Evolutionary conservation across 1,284 basidiomycete species (phyloP), one percentile per base, ranked within the genome.

Genomic region (Trametes polyzona): DNA sequence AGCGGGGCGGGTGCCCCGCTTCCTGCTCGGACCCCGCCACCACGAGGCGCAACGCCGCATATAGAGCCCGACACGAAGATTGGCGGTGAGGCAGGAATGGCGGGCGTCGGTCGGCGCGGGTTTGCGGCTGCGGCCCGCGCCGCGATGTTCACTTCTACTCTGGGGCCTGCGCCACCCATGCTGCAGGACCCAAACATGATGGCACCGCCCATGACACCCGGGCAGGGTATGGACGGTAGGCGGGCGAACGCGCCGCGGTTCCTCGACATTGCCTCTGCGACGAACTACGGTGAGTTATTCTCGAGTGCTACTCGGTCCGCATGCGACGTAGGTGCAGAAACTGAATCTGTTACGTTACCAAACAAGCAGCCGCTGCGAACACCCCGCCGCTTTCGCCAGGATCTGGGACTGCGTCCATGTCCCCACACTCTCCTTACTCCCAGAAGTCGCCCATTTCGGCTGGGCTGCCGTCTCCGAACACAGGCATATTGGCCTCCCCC

Each of bases 41-140:
- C 51, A 12, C 47, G 56, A 35, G 36, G 55, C 44, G 46, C 48
- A 32, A 53, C 62, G 50, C 62, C 55, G 55, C 59, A 46, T 52
- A 11, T 46, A 1, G 68, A 79, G 37, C 79, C 84, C 5, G 84
- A 93, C 67, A 93, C 91, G 14, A 85, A 87, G 65, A 82, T 70
- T 9, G 92, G 92, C 4, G 92, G 92, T 2, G 86, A 82, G 59
- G 92, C 92, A 6, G 93, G 93, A 0, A 95, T 95, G 92, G 93
- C 93, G 0, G 93, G 93, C 16, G 92, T 95, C 2, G 93, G 93
- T 4, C 76, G 93, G 58, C 78, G 93, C 59, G 93, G 90, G 0
- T 95, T 95, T 62, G 89, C 88, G 1, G 90, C 92, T 8, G 92
- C 84, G 8, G 88, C 90, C 33, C 79, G 84, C 37, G 86, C 86